These are phyloP conservation scores for Anthracocystis setariae DNA, from an alignment of 1,284 basidiomycete genomes.

Conservation along the genomic window DNA sequence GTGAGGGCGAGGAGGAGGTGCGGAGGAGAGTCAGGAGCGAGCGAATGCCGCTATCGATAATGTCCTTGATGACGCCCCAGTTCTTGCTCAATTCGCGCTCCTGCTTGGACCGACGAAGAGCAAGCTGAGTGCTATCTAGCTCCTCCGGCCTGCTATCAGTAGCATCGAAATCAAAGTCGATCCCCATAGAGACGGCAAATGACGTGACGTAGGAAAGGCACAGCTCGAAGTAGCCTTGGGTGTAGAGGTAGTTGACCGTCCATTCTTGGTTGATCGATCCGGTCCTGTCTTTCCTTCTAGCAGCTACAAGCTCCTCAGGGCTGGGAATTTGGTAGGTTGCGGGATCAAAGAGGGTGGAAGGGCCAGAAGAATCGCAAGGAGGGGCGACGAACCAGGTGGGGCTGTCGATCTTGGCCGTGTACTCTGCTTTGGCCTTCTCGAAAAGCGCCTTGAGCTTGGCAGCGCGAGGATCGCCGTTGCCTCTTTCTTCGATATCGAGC, in stretches of 20 bases:
- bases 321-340: conserved; percentile 5
- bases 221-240: conserved; percentile 26
- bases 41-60: conserved; percentile 35
- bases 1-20: neutral
- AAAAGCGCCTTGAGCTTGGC: conserved; percentile 43
- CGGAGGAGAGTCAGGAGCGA: conserved; percentile 17
- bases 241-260: conserved; percentile 39
- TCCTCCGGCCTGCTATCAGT: neutral
- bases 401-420: conserved; percentile 39
- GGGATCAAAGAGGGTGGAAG: conserved; percentile 6
- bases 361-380: neutral
- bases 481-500: conserved; percentile 33
- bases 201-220: conserved; percentile 36
- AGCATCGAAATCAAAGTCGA: conserved; percentile 8
- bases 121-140: conserved; percentile 22
- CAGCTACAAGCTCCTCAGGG: conserved; percentile 9
- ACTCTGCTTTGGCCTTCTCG: conserved; percentile 28
- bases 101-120: conserved; percentile 18
- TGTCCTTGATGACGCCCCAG: conserved; percentile 43
- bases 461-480: conserved; percentile 25
- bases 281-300: conserved; percentile 13
- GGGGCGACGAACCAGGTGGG: conserved; percentile 27
- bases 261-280: conserved; percentile 40
- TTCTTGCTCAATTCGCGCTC: conserved; percentile 44
- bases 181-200: conserved; percentile 31